Percentiles rank a stretch among this genome's conserved stretches.
These are phyloP conservation scores for Aspergillus puulaauensis DNA, from an alignment of 2,329 filamentous ascomycete genomes.

Conservation along the genomic window DNA sequence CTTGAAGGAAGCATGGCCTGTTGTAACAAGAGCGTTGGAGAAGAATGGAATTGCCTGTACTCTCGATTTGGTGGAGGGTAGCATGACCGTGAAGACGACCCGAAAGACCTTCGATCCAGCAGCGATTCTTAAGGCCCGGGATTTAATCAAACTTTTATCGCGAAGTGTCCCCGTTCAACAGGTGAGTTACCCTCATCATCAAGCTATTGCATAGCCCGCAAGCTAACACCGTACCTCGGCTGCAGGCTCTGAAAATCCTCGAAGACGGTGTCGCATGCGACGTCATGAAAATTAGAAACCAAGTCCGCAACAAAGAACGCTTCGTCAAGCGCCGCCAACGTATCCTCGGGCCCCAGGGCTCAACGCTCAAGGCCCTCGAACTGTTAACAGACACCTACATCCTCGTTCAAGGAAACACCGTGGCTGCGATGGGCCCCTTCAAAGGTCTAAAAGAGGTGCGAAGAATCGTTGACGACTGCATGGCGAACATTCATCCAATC, in stretches of 20 bases:
- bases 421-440: conserved; percentile 85
- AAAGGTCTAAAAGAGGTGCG: conserved; percentile 92
- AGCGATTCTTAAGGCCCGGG: conserved; percentile 87
- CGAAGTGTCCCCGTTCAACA: conserved; percentile 90
- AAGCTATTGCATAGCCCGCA: neutral
- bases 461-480: conserved; percentile 88
- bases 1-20: conserved; percentile 87
- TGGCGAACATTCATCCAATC: conserved; percentile 87
- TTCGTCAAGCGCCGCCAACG: conserved; percentile 94
- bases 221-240: neutral
- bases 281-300: conserved; percentile 89
- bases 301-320: conserved; percentile 89
- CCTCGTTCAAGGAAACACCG: conserved; percentile 94
- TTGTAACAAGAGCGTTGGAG: conserved; percentile 82
- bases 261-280: conserved; percentile 91
- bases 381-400: conserved; percentile 90
- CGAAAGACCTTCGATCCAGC: conserved; percentile 89
- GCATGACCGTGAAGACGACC: conserved; percentile 95
- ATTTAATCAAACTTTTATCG: conserved; percentile 89
- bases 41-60: conserved; percentile 87
- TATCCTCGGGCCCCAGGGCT: conserved; percentile 86
- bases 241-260: conserved; percentile 79
- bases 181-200: conserved; percentile 21
- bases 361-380: conserved; percentile 90
- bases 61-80: conserved; percentile 90